Evolutionary conservation across 768 basidiomycete species (phyloP).

Genomic region (Amanita exitialis): DNA sequence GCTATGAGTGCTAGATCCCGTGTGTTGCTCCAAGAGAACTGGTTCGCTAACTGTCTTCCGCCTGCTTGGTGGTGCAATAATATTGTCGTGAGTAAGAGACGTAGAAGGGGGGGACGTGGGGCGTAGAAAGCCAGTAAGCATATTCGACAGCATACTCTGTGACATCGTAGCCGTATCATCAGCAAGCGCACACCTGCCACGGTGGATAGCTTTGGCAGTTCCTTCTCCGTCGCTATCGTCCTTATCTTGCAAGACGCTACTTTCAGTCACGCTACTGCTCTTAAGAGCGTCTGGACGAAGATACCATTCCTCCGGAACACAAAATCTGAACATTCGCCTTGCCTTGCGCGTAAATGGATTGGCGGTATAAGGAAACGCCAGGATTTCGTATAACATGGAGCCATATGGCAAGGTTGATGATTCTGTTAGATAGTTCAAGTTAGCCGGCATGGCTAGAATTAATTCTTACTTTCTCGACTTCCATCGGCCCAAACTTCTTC

Average conservation of each 20-base stretch:
- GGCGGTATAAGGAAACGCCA: slow-evolving; percentile 27
- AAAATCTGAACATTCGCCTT: slow-evolving; percentile 44
- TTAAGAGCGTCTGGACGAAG: slow-evolving; percentile 44
- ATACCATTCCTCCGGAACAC: slow-evolving; percentile 76
- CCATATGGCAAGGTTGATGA: slow-evolving; percentile 33
- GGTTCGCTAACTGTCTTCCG: slow-evolving; percentile 70
- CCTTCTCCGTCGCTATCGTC: slow-evolving; percentile 38
- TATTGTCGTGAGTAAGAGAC: slow-evolving; percentile 21
- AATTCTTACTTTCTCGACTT: slow-evolving; percentile 41
- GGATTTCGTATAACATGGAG: slow-evolving; percentile 30
- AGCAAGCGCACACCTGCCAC: slow-evolving; percentile 8
- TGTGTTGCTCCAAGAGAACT: slow-evolving; percentile 39
- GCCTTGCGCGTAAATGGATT: slow-evolving; percentile 33
- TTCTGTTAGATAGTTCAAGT: slow-evolving; percentile 21
- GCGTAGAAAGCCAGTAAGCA: slow-evolving; percentile 60
- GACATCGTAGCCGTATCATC: slow-evolving; percentile 35
- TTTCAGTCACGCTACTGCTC: slow-evolving; percentile 42
- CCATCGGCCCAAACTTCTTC: slow-evolving; percentile 57
- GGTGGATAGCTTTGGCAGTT: slow-evolving; percentile 43
- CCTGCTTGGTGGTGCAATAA: slow-evolving; percentile 23
- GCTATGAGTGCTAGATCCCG: slow-evolving; percentile 13
- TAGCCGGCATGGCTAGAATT: neutral
- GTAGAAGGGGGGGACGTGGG: slow-evolving; percentile 27
- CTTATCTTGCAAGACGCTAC: slow-evolving; percentile 32
- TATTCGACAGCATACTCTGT: slow-evolving; percentile 50